phyloP scores from a whole-genome alignment of 495 filamentous ascomycete genomes.

The Saxispiralis lemnorum region DNA sequence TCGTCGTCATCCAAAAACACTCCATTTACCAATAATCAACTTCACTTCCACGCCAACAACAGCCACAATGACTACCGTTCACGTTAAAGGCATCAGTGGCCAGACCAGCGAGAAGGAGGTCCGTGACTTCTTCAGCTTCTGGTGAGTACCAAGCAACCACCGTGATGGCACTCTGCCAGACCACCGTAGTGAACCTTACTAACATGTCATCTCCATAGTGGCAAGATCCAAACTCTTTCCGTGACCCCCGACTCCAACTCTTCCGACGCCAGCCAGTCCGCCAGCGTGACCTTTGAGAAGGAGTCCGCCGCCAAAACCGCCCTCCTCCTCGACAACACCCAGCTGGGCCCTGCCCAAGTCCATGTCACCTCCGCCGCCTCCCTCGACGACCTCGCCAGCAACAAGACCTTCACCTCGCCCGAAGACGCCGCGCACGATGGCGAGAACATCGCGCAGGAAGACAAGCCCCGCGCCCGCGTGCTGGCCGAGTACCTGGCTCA shows the following conservation, averaged over 20 bases:
- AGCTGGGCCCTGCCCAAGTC: conserved; percentile 67
- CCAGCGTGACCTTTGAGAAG: conserved; percentile 89
- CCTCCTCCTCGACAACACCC: conserved; percentile 87
- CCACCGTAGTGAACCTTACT: not conserved
- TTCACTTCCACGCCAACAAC: conserved; percentile 16
- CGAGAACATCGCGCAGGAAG: conserved; percentile 69
- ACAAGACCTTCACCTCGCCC: conserved; percentile 9
- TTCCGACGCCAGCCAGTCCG: conserved; percentile 49
- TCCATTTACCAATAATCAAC: not conserved
- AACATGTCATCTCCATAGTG: conserved; percentile 33
- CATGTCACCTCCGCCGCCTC: conserved; percentile 51
- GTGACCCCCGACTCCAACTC: conserved; percentile 47
- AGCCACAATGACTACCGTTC: conserved; percentile 20
- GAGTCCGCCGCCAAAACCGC: conserved; percentile 89
- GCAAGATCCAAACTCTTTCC: conserved; percentile 72
- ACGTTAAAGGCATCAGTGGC: conserved; percentile 64
- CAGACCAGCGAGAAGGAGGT: conserved; percentile 77
- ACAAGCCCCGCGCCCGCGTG: conserved; percentile 85
- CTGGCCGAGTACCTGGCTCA: conserved; percentile 89
- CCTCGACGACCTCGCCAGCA: conserved; percentile 45
- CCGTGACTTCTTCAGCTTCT: conserved; percentile 96
- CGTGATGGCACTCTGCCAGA: not conserved
- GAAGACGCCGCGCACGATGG: conserved; percentile 27
- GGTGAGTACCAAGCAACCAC: conserved; percentile 34
- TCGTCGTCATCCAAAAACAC: not conserved